These are phyloP conservation scores for Colletotrichum liriopes DNA, from an alignment of 2,329 filamentous ascomycete genomes.

Conservation along the genomic window DNA sequence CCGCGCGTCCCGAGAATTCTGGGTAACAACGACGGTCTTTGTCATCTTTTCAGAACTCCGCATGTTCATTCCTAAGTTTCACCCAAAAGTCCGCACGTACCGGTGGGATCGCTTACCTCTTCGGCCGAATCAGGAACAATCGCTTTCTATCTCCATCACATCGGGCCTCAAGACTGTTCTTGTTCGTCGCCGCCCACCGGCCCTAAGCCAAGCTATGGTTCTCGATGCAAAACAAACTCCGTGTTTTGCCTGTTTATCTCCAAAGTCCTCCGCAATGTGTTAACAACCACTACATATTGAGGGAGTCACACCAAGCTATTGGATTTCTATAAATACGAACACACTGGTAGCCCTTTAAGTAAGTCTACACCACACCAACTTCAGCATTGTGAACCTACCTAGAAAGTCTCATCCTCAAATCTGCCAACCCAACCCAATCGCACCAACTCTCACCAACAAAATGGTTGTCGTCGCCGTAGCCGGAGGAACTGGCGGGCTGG, in stretches of 20 bases:
- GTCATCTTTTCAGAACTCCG: background rate
- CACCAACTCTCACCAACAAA: background rate
- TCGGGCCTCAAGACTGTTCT: background rate
- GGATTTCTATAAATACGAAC: too few species aligned
- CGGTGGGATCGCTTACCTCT: background rate
- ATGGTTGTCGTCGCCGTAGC: constrained; percentile 55
- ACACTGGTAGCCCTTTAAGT: too few species aligned
- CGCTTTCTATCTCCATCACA: background rate
- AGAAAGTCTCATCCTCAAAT: background rate
- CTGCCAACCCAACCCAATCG: too few species aligned
- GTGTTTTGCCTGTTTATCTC: too few species aligned
- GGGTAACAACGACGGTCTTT: background rate
- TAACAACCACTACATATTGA: too few species aligned
- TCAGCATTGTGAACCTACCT: too few species aligned
- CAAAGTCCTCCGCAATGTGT: too few species aligned
- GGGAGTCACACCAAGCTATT: too few species aligned
- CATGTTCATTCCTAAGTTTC: background rate
- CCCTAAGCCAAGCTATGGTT: too few species aligned
- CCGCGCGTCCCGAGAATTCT: background rate
- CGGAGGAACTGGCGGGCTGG: constrained; percentile 61
- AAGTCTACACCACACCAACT: too few species aligned
- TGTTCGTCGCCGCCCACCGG: background rate
- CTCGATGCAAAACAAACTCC: too few species aligned
- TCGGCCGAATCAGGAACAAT: background rate
- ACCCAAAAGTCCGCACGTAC: background rate